Conservation (phyloP, 345 rosid species). For the Euclidium syriacum region DNA sequence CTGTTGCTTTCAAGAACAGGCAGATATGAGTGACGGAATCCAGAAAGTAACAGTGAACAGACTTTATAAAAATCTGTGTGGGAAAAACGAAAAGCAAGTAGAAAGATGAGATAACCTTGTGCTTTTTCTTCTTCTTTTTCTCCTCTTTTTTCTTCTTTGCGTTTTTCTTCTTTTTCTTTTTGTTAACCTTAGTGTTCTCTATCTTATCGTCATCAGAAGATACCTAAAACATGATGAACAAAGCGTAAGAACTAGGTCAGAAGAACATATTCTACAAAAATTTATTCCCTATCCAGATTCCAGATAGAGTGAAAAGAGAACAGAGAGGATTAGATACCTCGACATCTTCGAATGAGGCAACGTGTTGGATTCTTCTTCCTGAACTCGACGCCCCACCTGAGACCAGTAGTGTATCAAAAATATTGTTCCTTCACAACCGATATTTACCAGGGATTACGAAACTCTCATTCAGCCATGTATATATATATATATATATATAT, state of each 20-base stretch:
- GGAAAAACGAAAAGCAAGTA: conserved; percentile 24
- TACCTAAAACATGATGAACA: conserved; percentile 28
- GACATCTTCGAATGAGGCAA: conserved; percentile 55
- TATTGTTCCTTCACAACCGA: conserved; percentile 12
- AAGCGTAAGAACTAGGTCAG: conserved; percentile 10
- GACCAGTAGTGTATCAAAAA: conserved; percentile 12
- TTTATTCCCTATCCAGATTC: not conserved
- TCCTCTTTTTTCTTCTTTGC: conserved; percentile 34
- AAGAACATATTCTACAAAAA: conserved; percentile 8
- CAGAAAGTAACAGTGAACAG: conserved; percentile 12
- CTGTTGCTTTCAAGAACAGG: conserved; percentile 28
- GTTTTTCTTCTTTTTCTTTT: conserved; percentile 37
- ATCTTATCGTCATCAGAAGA: conserved; percentile 35
- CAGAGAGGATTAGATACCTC: conserved; percentile 30
- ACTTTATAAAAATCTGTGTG: conserved; percentile 12
- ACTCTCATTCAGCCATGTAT: not conserved
- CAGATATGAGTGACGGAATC: conserved; percentile 19
- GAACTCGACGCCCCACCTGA: conserved; percentile 62
- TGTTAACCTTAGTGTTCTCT: conserved; percentile 34
- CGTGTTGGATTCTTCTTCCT: conserved; percentile 53
- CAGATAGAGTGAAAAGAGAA: conserved; percentile 4
- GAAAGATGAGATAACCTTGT: conserved; percentile 38
- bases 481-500: not conserved
- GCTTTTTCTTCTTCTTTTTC: conserved; percentile 37
- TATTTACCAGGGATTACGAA: not conserved